Base-by-base conservation (phyloP, 2,329 filamentous ascomycete genomes). In the Coniochaeta hoffmannii region DNA sequence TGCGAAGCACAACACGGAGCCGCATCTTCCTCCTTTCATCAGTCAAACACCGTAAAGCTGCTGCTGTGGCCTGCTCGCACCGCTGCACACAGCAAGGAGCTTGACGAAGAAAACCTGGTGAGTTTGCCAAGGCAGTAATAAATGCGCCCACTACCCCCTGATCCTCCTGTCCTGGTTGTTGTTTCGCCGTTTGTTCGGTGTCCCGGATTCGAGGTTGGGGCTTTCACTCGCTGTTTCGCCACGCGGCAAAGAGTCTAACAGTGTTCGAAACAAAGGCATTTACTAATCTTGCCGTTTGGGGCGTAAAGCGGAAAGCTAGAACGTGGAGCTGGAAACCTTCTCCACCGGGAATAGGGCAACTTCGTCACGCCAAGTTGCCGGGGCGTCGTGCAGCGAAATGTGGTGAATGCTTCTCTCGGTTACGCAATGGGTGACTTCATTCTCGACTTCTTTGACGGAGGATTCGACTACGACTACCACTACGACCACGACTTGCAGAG, bases 301-400 rank as follows among this genome's bases (percentile, higher is more conserved):
- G 17, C 10, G 17, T 19, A 41, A 41, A 46, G 41, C 24, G 41
- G 41, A 36, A 46, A 19, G 26, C n/a, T 22, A 10, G 22, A 12
- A 15, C 22, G 22, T 34, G 44, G 44, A 50, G 9, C 49, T 51
- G 49, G 49, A 51, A n/a, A 51, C 49, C 28, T 51, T 51, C 49
- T 26, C 49, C 49, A 51, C 49, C 28, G 17, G 31, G 26, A 28
- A 26, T 28, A 46, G 41, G 41, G 22, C 41, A 46, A 32, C 24
- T 28, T 8, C 2, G 24, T 28, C n/a, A n/a, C 24, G 10, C 10
- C 19, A 46, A 28, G n/a, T 32, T 46, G 11, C 11, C 10, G n/a
- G 14, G 11, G 19, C 41, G 41, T n/a, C 41, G n/a, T n/a, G n/a
- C n/a, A 24, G 12, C 22, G 41, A 46, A 46, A 46, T 46, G 41